Base-by-base conservation (phyloP, 106 monocot genomes). In the Gastrodia elata region DNA sequence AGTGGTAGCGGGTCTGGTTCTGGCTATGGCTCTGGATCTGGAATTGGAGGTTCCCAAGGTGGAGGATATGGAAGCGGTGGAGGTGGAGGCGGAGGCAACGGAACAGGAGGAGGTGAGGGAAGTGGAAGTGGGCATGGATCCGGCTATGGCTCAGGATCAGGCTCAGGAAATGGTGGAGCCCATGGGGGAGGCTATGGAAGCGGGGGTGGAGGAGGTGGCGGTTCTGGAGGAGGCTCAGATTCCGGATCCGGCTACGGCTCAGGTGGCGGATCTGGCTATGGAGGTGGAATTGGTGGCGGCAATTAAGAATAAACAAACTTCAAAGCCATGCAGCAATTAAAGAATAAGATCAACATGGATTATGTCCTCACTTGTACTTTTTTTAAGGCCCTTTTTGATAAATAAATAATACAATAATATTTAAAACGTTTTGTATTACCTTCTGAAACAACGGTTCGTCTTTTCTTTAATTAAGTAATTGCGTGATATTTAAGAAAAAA, bases 111-210 rank as follows among this genome's bases (percentile, higher is more conserved):
- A 0, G 79, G 73, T n/a, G 74, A 67, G 0, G 80, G 80, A 0
- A 44, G 44, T 14, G 79, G 73, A 20, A 40, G 41, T 24, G 80
- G 80, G 4, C 71, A 71, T 9, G 80, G 80, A 33, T 55, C 2
- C 8, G 78, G 77, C 0, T 67, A 22, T 35, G 82, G 78, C 18
- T 78, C 58, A 37, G 82, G 82, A 4, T 61, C 28, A 16, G 82
- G 78, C 26, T 78, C 24, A 13, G 78, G 78, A 39, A 39, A 24
- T 15, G 57, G 32, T 26, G 74, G 77, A 11, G 49, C 30, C 4
- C 68, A 49, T 0, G 72, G 73, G 4, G 82, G 82, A 38, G 48
- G 38, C 55, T 79, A 79, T 4, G 44, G 38, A 15, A 76, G 79
- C 6, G 73, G 81, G 0, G 67, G 77, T 7, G 81, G 81, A 2